Base-by-base conservation (phyloP, 257 asterid species). In the Solanum paucissectum region DNA sequence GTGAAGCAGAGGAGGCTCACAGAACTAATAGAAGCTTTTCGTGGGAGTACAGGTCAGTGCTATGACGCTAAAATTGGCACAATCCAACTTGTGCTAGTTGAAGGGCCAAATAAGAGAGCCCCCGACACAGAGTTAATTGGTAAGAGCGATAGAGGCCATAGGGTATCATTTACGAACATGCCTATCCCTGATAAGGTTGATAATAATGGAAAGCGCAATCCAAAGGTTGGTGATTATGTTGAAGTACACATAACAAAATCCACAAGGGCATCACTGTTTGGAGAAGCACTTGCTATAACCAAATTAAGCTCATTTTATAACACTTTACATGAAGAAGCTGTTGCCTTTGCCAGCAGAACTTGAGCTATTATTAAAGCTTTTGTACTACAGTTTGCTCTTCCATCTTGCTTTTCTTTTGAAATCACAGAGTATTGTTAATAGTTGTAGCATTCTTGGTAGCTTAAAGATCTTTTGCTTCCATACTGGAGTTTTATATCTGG, bases 91-190 rank as follows among this genome's bases (percentile, higher is more conserved):
- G 98, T 95, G 58, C 87, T 97, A 88, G 98, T 97, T 40, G 99
- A 97, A 92, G 99, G 99, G 37, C 98, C 98, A 88, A 97, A 95
- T 90, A 97, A 90, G 93, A 92, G 99, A 92, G 99, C 98, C 38
- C 96, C 99, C 1, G 94, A 94, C 32, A 94, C 95, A 10, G 98
- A 97, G 94, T 95, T 97, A 44, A 95, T 95, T 40, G 99, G 99
- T 76, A 97, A 94, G 92, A 97, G 98, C 20, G 99, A 97, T 64
- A 91, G 99, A 90, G 98, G 98, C 88, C 99, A 97, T 90, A 93
- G 98, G 90, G 99, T 97, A 69, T 91, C 92, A 32, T 95, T 96
- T 86, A 46, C 89, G 58, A 92, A 88, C 85, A 86, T 92, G 86
- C 93, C 94, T 21, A 83, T 96, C 87, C 94, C 93, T 6, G 96